These are phyloP conservation scores for Platismatia glauca DNA, from an alignment of 495 filamentous ascomycete genomes.

Conservation along the genomic window DNA sequence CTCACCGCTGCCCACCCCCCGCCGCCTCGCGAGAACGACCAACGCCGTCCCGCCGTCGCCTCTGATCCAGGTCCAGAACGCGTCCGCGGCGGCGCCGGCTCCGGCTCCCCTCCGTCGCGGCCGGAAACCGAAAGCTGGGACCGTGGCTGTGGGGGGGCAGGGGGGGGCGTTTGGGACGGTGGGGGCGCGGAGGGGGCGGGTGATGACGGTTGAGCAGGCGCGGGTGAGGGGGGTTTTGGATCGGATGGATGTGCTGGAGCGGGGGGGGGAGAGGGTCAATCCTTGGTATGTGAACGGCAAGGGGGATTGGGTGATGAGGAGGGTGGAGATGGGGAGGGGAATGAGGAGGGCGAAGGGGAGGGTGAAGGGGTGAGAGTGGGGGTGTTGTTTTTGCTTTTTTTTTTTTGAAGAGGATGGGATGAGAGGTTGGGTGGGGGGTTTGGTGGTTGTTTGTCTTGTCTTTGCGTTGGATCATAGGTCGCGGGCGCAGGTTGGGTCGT, in stretches of 20 bases:
- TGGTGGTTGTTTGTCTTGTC: too few species aligned
- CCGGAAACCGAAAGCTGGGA: neutral
- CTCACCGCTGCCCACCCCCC: neutral
- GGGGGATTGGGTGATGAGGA: conserved; percentile 2
- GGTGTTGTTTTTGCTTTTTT: neutral
- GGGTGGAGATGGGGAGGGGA: conserved; percentile 4
- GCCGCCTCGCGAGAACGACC: neutral
- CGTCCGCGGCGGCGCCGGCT: too few species aligned
- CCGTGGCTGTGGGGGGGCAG: neutral
- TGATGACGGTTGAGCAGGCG: neutral
- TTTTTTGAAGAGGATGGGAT: too few species aligned
- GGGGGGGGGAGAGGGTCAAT: neutral
- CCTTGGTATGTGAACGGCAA: too few species aligned
- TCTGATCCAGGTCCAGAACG: neutral
- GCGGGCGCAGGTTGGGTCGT: too few species aligned
- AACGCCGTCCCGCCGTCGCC: neutral
- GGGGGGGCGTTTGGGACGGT: too few species aligned
- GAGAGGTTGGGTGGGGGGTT: too few species aligned
- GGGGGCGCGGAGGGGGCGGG: neutral
- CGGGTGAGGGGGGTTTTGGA: neutral
- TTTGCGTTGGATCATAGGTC: too few species aligned
- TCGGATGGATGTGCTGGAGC: too few species aligned
- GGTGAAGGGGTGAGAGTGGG: neutral
- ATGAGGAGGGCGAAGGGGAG: neutral
- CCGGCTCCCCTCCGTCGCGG: neutral